Percentiles rank a stretch among this genome's conserved stretches.
phyloP scores from a whole-genome alignment of 106 monocot species.

The Dendrobium officinale region DNA sequence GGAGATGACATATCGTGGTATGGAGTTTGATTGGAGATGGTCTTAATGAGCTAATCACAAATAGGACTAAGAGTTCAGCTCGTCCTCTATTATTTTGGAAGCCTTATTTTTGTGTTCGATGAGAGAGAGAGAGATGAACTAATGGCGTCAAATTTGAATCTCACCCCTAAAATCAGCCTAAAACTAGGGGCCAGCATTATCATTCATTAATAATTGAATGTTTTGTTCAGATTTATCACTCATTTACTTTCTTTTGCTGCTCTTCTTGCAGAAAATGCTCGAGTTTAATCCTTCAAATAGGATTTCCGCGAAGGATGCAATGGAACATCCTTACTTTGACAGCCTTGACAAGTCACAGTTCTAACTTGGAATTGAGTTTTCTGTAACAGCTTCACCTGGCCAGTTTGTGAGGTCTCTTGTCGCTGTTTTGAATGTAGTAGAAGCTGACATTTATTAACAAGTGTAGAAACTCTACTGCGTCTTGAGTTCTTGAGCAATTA shows the following conservation, averaged over 20 bases:
- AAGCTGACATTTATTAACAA: not conserved
- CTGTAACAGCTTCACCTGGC: not conserved
- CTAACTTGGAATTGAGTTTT: constrained; percentile 17
- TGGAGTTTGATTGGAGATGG: too few species aligned
- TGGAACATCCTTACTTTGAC: constrained; percentile 84
- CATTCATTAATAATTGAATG: too few species aligned
- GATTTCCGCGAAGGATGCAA: constrained; percentile 76
- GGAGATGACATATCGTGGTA: too few species aligned
- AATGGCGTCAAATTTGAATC: too few species aligned
- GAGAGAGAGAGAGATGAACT: too few species aligned
- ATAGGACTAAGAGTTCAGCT: too few species aligned
- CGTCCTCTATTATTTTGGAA: too few species aligned
- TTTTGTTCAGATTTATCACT: not conserved
- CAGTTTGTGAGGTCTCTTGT: not conserved
- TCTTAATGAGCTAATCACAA: too few species aligned
- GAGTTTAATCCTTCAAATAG: constrained; percentile 61
- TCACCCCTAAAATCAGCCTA: too few species aligned
- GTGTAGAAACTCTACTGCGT: not conserved
- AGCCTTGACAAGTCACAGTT: constrained; percentile 93
- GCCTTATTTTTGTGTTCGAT: too few species aligned
- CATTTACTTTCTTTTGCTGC: not conserved
- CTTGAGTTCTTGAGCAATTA: not conserved
- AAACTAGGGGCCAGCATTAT: too few species aligned
- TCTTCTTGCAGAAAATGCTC: constrained; percentile 80
- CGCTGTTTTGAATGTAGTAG: not conserved